Evolutionary conservation across 495 filamentous ascomycete genomes (phyloP).

Genomic region (Beverwykella pulmonaria): DNA sequence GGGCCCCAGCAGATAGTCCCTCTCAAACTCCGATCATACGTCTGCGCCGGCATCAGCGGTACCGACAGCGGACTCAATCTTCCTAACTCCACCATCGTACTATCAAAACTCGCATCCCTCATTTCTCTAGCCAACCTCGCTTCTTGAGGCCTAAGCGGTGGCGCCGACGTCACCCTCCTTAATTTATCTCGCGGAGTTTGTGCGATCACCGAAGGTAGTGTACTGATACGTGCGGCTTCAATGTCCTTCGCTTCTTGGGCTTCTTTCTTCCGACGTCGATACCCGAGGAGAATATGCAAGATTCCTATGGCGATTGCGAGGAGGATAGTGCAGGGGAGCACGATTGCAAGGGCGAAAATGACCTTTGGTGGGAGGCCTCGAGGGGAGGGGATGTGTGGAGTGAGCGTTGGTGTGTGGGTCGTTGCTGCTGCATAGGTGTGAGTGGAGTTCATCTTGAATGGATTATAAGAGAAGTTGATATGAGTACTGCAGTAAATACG

Average conservation of each 20-base stretch:
- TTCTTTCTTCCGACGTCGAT: background rate
- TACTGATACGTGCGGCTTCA: background rate
- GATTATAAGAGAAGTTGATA: too few relatives aligned
- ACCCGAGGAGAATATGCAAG: conserved; percentile 3
- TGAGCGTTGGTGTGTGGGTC: background rate
- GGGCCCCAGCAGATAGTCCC: background rate
- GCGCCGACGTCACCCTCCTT: too few relatives aligned
- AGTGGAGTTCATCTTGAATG: conserved; percentile 7
- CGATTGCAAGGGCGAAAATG: background rate
- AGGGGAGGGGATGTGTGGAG: background rate
- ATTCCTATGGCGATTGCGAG: conserved; percentile 6
- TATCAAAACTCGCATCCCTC: too few relatives aligned
- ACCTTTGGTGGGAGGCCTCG: background rate
- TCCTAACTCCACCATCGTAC: background rate
- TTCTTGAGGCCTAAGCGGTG: too few relatives aligned
- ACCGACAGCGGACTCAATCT: background rate
- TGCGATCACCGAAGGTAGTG: background rate
- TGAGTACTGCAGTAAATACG: too few relatives aligned
- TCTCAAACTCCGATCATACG: background rate
- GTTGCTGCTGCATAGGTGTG: background rate
- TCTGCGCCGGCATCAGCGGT: background rate
- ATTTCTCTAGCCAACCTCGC: too few relatives aligned
- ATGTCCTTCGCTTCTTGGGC: background rate
- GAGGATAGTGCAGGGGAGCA: background rate
- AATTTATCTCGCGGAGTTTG: background rate